phyloP scores from a whole-genome alignment of 2,329 filamentous ascomycete genomes.

The Penicillium hesseltinei region DNA sequence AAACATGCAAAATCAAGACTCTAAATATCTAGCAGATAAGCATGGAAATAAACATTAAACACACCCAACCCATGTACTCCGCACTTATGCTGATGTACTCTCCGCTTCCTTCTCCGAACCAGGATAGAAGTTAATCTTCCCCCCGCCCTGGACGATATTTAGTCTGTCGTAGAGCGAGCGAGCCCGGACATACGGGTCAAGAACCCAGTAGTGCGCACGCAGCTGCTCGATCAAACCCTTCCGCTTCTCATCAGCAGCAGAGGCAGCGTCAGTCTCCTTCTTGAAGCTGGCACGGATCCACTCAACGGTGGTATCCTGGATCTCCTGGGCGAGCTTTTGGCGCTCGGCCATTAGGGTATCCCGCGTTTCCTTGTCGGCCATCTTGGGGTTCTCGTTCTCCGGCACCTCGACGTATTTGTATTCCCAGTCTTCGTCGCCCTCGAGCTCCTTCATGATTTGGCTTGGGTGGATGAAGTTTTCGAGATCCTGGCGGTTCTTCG shows the following conservation, averaged over 20 bases:
- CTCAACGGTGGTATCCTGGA: constrained; percentile 68
- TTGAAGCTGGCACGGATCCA: constrained; percentile 65
- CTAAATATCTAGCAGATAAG: constrained; percentile 1
- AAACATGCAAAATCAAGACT: constrained; percentile 4
- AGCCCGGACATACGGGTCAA: constrained; percentile 85
- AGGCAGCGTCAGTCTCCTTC: constrained; percentile 46
- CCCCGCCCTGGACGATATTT: constrained; percentile 67
- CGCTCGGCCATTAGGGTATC: constrained; percentile 65
- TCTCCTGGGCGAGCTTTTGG: constrained; percentile 65
- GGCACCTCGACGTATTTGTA: constrained; percentile 79
- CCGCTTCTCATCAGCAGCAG: constrained; percentile 57
- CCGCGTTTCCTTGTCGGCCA: constrained; percentile 65
- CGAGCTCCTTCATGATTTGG: constrained; percentile 77
- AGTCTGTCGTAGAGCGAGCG: constrained; percentile 80
- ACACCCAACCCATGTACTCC: not conserved
- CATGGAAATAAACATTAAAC: not conserved
- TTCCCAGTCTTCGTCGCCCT: constrained; percentile 79
- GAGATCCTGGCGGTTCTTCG: constrained; percentile 75
- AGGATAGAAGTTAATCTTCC: constrained; percentile 70
- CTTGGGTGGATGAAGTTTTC: constrained; percentile 69
- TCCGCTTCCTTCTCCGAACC: constrained; percentile 15
- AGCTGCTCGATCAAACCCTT: constrained; percentile 62
- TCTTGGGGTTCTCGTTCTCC: constrained; percentile 70
- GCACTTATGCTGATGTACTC: constrained; percentile 7
- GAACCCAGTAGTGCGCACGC: constrained; percentile 75